Base-by-base conservation (phyloP, 768 basidiomycete genomes). In the Naganishia randhawae region DNA sequence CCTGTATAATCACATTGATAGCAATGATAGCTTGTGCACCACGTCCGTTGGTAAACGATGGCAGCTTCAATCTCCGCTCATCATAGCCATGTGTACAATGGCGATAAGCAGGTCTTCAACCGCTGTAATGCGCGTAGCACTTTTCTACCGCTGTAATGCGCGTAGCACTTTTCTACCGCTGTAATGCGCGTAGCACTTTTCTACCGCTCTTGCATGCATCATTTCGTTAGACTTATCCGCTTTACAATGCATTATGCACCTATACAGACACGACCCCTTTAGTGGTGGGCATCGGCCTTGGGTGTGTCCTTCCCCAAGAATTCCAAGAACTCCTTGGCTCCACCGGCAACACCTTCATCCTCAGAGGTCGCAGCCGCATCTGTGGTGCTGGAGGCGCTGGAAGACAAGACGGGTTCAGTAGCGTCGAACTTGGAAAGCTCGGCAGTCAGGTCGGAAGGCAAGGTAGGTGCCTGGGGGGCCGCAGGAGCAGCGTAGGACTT, bases 351-450 rank as follows among this genome's bases (percentile, higher is more conserved):
- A 1, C 76, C 78, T 54, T 80, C 81, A 54, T 80, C 82, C 16
- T 55, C 37, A n/a, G 67, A 62, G 32, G 65, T 45, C 27, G 57
- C 67, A 45, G 83, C 83, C 27, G 65, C 25, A 31, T 37, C 67
- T 22, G 83, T 82, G 45, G 54, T 31, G 57, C 82, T 75, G 29
- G 71, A 73, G 51, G 75, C n/a, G 4, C 77, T 73, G 7, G 81
- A 76, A 29, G 80, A 76, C 14, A 76, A 74, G 7, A 81, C 76
- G 29, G 92, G 91, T 78, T 95, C 91, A 17, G 86, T 80, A 17
- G 86, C 83, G 71, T 96, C 94, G 80, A 96, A 99, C 39, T 88
- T 87, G 69, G 76, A 74, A 68, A 97, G 87, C 74, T 95, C 92
- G 22, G 88, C 80, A n/a, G 95, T 91, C 72, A 98, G 87, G 81